phyloP scores from a whole-genome alignment of 768 basidiomycete genomes.

The Leccinum imitatum region DNA sequence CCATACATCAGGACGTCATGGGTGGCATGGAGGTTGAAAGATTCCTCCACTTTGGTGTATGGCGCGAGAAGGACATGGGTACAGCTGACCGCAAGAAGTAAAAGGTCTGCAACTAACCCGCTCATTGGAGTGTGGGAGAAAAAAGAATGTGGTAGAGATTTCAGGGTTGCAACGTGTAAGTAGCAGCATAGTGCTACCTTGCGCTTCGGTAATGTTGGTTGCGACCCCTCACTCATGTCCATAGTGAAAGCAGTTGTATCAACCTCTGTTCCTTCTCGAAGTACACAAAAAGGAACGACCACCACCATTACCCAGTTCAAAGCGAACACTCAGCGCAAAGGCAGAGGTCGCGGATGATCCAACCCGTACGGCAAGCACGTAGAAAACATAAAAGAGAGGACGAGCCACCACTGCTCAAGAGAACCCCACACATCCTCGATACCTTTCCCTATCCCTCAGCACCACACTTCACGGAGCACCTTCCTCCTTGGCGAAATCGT shows the following conservation, averaged over 20 bases:
- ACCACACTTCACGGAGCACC: constrained; percentile 4
- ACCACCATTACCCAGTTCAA: constrained; percentile 45
- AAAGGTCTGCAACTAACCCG: constrained; percentile 43
- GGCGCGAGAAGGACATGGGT: constrained; percentile 76
- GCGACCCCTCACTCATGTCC: constrained; percentile 1
- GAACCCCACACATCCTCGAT: constrained; percentile 19
- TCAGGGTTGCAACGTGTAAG: background rate
- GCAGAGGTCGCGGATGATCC: constrained; percentile 39
- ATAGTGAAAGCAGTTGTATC: constrained; percentile 54
- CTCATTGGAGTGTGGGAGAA: constrained; percentile 8
- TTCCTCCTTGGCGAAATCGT: constrained; percentile 68
- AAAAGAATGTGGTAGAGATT: background rate
- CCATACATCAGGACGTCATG: constrained; percentile 89
- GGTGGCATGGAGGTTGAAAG: constrained; percentile 89
- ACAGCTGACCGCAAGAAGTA: constrained; percentile 54
- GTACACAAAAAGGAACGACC: constrained; percentile 57
- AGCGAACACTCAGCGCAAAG: constrained; percentile 37
- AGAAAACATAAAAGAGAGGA: constrained; percentile 46
- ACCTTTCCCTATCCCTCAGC: constrained; percentile 2
- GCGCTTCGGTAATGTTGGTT: background rate
- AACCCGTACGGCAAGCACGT: constrained; percentile 35
- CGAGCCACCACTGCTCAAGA: constrained; percentile 45
- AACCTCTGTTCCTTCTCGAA: constrained; percentile 53
- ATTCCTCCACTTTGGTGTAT: constrained; percentile 96
- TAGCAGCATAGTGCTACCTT: too few relatives aligned